These are phyloP conservation scores for Hypsizygus ulmarius DNA, from an alignment of 1,284 basidiomycete genomes.

Conservation along the genomic window DNA sequence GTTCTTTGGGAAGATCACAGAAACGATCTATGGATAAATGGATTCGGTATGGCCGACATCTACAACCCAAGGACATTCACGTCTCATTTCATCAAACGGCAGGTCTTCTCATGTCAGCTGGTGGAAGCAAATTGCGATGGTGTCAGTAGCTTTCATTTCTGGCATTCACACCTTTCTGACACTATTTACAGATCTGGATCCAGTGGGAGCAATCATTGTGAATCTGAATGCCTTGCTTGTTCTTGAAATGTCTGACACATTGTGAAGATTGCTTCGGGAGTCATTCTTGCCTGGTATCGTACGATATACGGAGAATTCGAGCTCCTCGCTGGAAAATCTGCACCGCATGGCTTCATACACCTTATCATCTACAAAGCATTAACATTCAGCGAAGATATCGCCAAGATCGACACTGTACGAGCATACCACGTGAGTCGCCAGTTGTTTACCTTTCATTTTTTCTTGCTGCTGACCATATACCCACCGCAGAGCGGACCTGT, in stretches of 20 bases:
- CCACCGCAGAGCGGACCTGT: conserved; percentile 61
- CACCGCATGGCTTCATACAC: conserved; percentile 87
- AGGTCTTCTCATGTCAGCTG: conserved; percentile 61
- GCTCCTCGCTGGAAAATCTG: conserved; percentile 87
- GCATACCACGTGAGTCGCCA: conserved; percentile 73
- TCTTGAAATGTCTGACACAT: conserved; percentile 15
- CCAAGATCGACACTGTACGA: conserved; percentile 84
- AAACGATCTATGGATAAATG: conserved; percentile 85
- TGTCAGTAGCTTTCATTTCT: conserved; percentile 48
- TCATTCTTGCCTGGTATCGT: conserved; percentile 78
- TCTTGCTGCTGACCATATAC: conserved; percentile 9
- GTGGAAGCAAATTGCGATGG: conserved; percentile 85
- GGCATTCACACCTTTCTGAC: conserved; percentile 10
- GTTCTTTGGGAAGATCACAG: conserved; percentile 96
- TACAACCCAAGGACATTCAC: conserved; percentile 1
- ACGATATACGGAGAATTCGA: conserved; percentile 84
- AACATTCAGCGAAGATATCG: conserved; percentile 85
- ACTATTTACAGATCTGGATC: conserved; percentile 64
- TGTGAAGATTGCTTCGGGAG: conserved; percentile 69
- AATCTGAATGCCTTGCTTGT: conserved; percentile 24
- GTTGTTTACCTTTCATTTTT: conserved; percentile 10
- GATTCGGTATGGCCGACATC: conserved; percentile 49
- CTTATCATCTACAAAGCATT: conserved; percentile 91
- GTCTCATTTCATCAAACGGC: conserved; percentile 1
- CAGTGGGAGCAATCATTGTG: conserved; percentile 76